Percentiles rank a stretch among this genome's conserved stretches.
These are phyloP conservation scores for Pseudomonodictys pantanalensis DNA, from an alignment of 495 filamentous ascomycete species.

Conservation along the genomic window DNA sequence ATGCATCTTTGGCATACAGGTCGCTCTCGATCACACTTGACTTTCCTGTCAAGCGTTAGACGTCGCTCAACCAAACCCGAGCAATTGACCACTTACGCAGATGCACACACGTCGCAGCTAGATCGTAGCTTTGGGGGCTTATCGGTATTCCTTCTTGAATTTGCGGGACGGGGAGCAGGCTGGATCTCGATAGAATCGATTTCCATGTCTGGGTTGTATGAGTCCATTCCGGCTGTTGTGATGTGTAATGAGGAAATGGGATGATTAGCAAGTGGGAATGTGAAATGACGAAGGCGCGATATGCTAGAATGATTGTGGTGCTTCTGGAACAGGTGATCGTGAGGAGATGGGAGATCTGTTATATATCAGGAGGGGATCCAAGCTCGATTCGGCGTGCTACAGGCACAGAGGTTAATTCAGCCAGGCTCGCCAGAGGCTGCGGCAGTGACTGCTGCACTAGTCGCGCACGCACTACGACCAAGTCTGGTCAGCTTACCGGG, in stretches of 20 bases:
- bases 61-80: neutral
- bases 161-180: neutral
- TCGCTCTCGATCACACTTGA: constrained; percentile 22
- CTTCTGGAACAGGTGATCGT: neutral
- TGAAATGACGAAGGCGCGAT: neutral
- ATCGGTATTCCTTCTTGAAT: constrained; percentile 18
- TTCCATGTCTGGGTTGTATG: constrained; percentile 23
- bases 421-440: neutral
- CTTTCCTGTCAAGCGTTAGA: neutral
- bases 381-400: too few relatives aligned
- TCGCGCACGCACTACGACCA: neutral
- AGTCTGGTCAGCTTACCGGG: constrained; percentile 14
- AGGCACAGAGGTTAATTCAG: neutral
- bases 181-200: constrained; percentile 17
- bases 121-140: constrained; percentile 21
- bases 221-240: constrained; percentile 2
- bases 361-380: neutral
- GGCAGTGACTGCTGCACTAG: neutral
- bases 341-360: neutral
- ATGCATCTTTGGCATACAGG: constrained; percentile 24
- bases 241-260: neutral
- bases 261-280: neutral
- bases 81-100: neutral
- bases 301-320: neutral
- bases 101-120: constrained; percentile 18